A percentile compares a stretch with the other conserved stretches of the same genome.
These are phyloP conservation scores for Ceratocystis alfenasii DNA, from an alignment of 2,329 filamentous ascomycete species.

Conservation along the genomic window DNA sequence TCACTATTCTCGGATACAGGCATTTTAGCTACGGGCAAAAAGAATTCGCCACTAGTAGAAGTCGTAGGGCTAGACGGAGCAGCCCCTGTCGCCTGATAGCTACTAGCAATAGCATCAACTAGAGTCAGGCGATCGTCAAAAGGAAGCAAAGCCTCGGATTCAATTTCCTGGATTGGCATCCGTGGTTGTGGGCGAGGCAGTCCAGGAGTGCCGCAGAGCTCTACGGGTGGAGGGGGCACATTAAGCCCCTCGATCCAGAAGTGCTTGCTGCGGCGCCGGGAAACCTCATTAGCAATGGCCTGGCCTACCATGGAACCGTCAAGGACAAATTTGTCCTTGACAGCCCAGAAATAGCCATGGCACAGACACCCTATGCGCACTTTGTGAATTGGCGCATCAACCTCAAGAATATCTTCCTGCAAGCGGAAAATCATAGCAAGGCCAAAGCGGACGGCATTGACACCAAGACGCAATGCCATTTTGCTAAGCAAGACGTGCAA, in stretches of 20 bases:
- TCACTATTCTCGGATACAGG: conserved; percentile 28
- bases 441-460: conserved; percentile 68
- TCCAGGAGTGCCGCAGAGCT: conserved; percentile 47
- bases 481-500: conserved; percentile 65
- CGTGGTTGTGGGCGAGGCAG: conserved; percentile 34
- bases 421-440: conserved; percentile 81
- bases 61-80: conserved; percentile 57
- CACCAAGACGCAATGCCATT: conserved; percentile 63
- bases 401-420: conserved; percentile 66
- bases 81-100: conserved; percentile 55
- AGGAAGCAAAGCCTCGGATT: conserved; percentile 54
- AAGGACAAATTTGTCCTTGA: conserved; percentile 67
- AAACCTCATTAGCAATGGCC: conserved; percentile 64
- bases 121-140: conserved; percentile 63
- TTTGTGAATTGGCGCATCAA: conserved; percentile 56
- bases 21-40: conserved; percentile 8
- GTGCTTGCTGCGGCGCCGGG: conserved; percentile 56
- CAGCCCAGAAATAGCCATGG: conserved; percentile 75
- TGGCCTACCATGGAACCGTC: conserved; percentile 56
- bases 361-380: conserved; percentile 73
- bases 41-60: conserved; percentile 47
- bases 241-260: conserved; percentile 69
- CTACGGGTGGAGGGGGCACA: conserved; percentile 54
- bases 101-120: conserved; percentile 59
- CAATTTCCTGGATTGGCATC: conserved; percentile 42